Evolutionary conservation across 2,329 filamentous ascomycete species (phyloP).

Genomic region (Trichoderma asperellum): DNA sequence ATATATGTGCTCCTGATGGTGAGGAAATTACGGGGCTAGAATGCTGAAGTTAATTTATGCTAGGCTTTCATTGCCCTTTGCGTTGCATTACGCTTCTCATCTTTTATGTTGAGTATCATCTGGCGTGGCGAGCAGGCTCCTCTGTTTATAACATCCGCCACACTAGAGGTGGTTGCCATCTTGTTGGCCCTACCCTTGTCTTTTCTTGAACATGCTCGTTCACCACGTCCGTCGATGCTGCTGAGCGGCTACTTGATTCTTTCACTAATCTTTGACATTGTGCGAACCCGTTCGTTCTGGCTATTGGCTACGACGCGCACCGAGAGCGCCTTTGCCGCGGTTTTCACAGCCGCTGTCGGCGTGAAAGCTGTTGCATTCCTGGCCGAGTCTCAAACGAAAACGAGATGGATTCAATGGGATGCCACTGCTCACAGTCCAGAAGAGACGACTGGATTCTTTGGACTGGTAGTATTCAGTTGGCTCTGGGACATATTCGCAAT

Average conservation of each 20-base stretch:
- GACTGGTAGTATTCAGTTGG: conserved; percentile 43
- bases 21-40: background rate
- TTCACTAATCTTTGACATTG: conserved; percentile 50
- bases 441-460: conserved; percentile 42
- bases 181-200: conserved; percentile 4
- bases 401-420: conserved; percentile 46
- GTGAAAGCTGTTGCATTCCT: conserved; percentile 44
- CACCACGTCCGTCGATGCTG: conserved; percentile 48
- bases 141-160: conserved; percentile 22
- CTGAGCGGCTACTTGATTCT: conserved; percentile 48
- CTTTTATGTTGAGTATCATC: conserved; percentile 40
- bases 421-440: conserved; percentile 45
- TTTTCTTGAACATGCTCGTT: conserved; percentile 42
- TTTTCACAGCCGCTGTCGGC: conserved; percentile 43
- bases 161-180: conserved; percentile 37
- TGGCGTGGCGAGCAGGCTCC: conserved; percentile 31
- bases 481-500: conserved; percentile 41
- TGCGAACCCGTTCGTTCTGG: conserved; percentile 41
- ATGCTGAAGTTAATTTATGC: background rate
- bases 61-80: conserved; percentile 26
- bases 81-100: conserved; percentile 39
- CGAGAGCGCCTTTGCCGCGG: conserved; percentile 33
- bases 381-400: conserved; percentile 46
- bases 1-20: background rate
- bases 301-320: conserved; percentile 32